Evolutionary conservation across 495 filamentous ascomycete species (phyloP).

Genomic region (Neurospora africana): DNA sequence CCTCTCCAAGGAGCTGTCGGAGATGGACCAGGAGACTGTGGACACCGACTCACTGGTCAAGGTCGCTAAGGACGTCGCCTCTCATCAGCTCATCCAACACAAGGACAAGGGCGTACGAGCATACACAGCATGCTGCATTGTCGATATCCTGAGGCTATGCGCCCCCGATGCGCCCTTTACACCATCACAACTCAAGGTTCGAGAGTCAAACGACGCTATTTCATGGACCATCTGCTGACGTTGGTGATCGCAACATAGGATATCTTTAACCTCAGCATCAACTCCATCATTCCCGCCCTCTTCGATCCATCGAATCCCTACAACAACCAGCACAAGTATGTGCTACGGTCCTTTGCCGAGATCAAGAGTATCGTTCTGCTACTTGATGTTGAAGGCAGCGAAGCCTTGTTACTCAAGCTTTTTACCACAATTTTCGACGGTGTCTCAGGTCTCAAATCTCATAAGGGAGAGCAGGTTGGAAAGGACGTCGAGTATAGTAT

Average conservation of each 20-base stretch:
- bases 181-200: slow-evolving; percentile 76
- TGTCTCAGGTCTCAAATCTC: slow-evolving; percentile 64
- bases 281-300: slow-evolving; percentile 70
- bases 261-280: slow-evolving; percentile 83
- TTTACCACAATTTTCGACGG: slow-evolving; percentile 89
- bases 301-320: slow-evolving; percentile 83
- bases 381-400: slow-evolving; percentile 75
- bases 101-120: slow-evolving; percentile 90
- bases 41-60: slow-evolving; percentile 69
- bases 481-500: slow-evolving; percentile 91
- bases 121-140: slow-evolving; percentile 77
- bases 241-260: slow-evolving; percentile 44
- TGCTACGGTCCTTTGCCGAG: slow-evolving; percentile 77
- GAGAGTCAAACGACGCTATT: neutral
- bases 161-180: slow-evolving; percentile 95
- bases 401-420: slow-evolving; percentile 63
- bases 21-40: slow-evolving; percentile 78
- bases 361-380: slow-evolving; percentile 91
- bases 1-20: slow-evolving; percentile 72
- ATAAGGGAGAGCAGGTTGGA: slow-evolving; percentile 65
- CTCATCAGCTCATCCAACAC: slow-evolving; percentile 70
- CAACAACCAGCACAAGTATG: slow-evolving; percentile 84
- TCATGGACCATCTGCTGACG: slow-evolving; percentile 1
- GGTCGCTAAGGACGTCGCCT: slow-evolving; percentile 82
- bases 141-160: slow-evolving; percentile 88